Percentiles rank a stretch among this genome's conserved stretches.
phyloP scores from a whole-genome alignment of 2,329 filamentous ascomycete species.

The Fusarium luffae region DNA sequence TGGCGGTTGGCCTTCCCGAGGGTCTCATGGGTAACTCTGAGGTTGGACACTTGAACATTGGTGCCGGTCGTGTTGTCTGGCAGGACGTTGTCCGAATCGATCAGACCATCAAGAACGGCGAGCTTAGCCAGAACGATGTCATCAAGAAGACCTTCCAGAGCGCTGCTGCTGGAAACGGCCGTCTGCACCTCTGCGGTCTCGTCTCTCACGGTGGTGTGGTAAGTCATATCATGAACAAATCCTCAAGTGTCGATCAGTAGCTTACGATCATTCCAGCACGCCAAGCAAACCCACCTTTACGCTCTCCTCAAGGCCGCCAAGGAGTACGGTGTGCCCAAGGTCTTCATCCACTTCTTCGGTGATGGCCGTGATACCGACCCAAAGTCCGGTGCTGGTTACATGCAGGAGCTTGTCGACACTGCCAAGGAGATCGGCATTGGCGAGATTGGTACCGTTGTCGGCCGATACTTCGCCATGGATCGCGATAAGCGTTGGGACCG shows the following conservation, averaged over 20 bases:
- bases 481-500: conserved; percentile 99
- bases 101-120: conserved; percentile 85
- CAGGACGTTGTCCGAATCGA: conserved; percentile 98
- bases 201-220: conserved; percentile 95
- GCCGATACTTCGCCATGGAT: conserved; percentile 99
- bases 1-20: conserved; percentile 94
- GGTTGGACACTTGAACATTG: conserved; percentile 98
- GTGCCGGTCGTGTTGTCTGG: conserved; percentile 97
- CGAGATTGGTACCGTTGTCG: conserved; percentile 91
- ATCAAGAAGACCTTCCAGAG: conserved; percentile 80
- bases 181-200: conserved; percentile 91
- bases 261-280: conserved; percentile 68
- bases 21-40: conserved; percentile 99
- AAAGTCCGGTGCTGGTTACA: conserved; percentile 88
- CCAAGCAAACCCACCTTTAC: conserved; percentile 94
- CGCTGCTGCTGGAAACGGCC: conserved; percentile 88
- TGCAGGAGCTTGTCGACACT: conserved; percentile 85
- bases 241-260: neutral
- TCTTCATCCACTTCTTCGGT: conserved; percentile 99
- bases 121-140: conserved; percentile 79
- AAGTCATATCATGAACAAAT: conserved; percentile 47
- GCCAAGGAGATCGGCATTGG: conserved; percentile 86
- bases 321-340: conserved; percentile 84
- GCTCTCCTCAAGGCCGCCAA: conserved; percentile 90
- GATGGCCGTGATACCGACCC: conserved; percentile 98